Base-by-base conservation (phyloP, 1,139 yeast genomes). In the Candida sp. region DNA sequence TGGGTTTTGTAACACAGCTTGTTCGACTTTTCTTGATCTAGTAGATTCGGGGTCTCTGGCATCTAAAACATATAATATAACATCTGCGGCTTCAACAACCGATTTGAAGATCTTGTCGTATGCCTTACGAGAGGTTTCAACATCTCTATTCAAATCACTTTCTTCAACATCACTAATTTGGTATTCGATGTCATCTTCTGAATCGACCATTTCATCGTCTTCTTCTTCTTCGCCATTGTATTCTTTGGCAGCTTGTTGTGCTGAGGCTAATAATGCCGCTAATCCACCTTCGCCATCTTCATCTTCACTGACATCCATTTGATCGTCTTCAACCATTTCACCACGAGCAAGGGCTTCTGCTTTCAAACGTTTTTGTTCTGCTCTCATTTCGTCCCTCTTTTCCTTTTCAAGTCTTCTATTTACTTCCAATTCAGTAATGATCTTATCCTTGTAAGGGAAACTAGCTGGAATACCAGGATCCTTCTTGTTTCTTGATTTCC, bases 21-120 rank as follows among this genome's bases (percentile, higher is more conserved):
- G 86, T 70, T 93, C 99, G 34, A 93, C 95, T 60, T 82, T 88
- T 61, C 83, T 81, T 9, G 97, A 90, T 61, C 99, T 81, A 4
- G 99, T 93, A 30, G 91, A 83, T 63, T 88, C 97, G 42, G 99
- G 99, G 66, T 93, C 97, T 65, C 99, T 83, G 3, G 99, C 97
- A 68, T 93, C 99, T 58, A 93, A 73, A 21, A 93, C 97, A 56
- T 95, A 93, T 45, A 93, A 73, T 25, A 93, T 75, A 45, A 93
- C 97, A 65, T 91, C 98, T 1, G 97, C 75, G 25, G 90, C 84
- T 46, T 89, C 97, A 39, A 91, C 91, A 35, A 84, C 90, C 4
- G 83, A 69, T 60, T 84, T 84, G 71, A 86, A 85, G 41, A 91
- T 87, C 64, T 90, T 88, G 62, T 90, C 96, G 66, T 87, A 93